Percentiles rank a stretch among this genome's conserved stretches.
Conservation (phyloP, 805 yeast species). For the Cyberlindnera saturnus region DNA sequence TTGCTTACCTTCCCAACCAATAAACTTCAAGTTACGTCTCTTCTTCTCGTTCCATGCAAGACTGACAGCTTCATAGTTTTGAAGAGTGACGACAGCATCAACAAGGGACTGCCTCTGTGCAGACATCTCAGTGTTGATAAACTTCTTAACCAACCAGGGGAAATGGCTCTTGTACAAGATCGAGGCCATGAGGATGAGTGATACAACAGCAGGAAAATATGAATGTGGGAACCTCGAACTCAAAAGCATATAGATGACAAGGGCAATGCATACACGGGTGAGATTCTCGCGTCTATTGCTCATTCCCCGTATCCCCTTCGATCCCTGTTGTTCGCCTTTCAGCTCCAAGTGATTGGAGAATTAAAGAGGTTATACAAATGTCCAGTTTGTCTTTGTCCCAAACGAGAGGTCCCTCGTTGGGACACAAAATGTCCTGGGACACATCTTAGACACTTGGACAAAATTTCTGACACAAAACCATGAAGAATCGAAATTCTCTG, state of each 20-base stretch:
- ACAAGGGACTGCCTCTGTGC: constrained; percentile 24
- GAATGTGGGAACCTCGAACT: constrained; percentile 21
- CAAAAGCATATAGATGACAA: constrained; percentile 24
- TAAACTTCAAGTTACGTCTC: constrained; percentile 35
- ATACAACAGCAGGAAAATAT: constrained; percentile 18
- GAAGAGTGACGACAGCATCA: constrained; percentile 41
- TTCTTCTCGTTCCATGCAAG: constrained; percentile 40
- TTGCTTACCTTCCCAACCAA: constrained; percentile 53
- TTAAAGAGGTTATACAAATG: too few relatives aligned
- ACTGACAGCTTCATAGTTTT: constrained; percentile 34
- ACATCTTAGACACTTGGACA: too few relatives aligned
- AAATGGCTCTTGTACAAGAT: constrained; percentile 20
- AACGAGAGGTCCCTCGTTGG: not conserved
- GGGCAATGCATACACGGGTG: constrained; percentile 23
- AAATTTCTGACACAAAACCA: too few relatives aligned
- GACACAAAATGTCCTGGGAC: too few relatives aligned
- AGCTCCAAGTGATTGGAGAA: too few relatives aligned
- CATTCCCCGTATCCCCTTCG: not conserved
- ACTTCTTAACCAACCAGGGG: constrained; percentile 17
- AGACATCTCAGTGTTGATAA: constrained; percentile 17
- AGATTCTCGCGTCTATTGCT: constrained; percentile 3
- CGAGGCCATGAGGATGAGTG: constrained; percentile 26
- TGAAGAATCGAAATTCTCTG: too few relatives aligned
- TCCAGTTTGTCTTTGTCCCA: not conserved
- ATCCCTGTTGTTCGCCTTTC: too few relatives aligned